Evolutionary conservation across 1,284 basidiomycete species (phyloP).

Genomic region (Boletus mariae): DNA sequence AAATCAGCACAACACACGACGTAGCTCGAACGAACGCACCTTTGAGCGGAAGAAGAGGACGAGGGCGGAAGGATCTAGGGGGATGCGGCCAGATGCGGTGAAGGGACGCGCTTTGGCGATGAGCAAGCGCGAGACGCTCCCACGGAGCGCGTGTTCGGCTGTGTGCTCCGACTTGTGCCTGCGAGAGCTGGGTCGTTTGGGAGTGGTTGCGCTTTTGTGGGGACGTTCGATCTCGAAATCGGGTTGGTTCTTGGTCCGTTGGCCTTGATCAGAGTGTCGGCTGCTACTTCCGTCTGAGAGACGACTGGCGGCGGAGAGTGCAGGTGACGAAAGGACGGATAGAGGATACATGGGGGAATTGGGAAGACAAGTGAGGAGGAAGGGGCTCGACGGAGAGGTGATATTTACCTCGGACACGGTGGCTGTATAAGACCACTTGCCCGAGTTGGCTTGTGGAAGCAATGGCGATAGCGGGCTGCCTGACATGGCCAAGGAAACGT

Average conservation of each 20-base stretch:
- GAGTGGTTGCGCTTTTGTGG: slow-evolving; percentile 34
- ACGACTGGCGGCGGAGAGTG: slow-evolving; percentile 31
- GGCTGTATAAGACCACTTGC: slow-evolving; percentile 31
- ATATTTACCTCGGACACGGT: slow-evolving; percentile 34
- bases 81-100: slow-evolving; percentile 65
- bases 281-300: slow-evolving; percentile 34
- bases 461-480: slow-evolving; percentile 29
- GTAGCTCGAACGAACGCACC: slow-evolving; percentile 38
- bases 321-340: slow-evolving; percentile 31
- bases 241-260: slow-evolving; percentile 36
- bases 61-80: slow-evolving; percentile 62
- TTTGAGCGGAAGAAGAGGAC: slow-evolving; percentile 76
- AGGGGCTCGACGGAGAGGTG: slow-evolving; percentile 12
- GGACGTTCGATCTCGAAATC: slow-evolving; percentile 63
- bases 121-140: slow-evolving; percentile 55
- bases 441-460: slow-evolving; percentile 28
- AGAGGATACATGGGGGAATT: slow-evolving; percentile 24
- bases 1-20: background rate
- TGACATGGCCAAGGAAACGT: slow-evolving; percentile 32
- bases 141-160: slow-evolving; percentile 52
- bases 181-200: slow-evolving; percentile 31
- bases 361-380: slow-evolving; percentile 10
- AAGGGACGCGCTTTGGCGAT: slow-evolving; percentile 59
- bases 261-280: slow-evolving; percentile 31
- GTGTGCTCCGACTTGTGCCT: slow-evolving; percentile 40